Base-by-base conservation (phyloP, 495 filamentous ascomycete genomes). In the Massariosphaeria phaeospora region DNA sequence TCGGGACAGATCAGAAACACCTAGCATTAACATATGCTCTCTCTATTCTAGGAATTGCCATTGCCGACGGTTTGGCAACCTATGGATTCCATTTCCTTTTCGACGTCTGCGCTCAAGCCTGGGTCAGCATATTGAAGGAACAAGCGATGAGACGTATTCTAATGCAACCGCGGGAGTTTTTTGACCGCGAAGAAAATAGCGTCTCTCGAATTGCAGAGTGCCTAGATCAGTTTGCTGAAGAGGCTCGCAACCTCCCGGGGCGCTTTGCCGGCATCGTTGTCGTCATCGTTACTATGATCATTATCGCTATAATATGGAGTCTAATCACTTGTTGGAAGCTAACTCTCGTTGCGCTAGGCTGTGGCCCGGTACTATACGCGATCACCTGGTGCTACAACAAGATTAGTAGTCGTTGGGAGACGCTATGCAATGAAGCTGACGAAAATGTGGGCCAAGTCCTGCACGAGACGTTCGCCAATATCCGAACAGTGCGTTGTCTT, bases 201-300 rank as follows among this genome's bases (percentile, higher is more conserved):
- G 69, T 85, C 1, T 69, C 73, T 5, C 70, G 75, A 26, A 75
- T 98, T 13, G 79, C 73, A 0, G 79, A 86, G 47, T 85, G 79
- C 44, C 77, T 96, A 3, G 88, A 93, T 61, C 78, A 87, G 42
- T 85, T 91, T 62, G 87, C 83, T 1, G 93, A 97, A 68, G 88
- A 95, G 62, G 91, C 91, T 78, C 77, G 84, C 3, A 88, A 89
- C 53, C 66, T 97, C 0, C 71, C 95, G 1, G 84, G 87, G 9
- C 79, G 85, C 34, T 96, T 94, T 63, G 79, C 82, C 5, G 85
- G 82, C 2, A 80, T 83, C 35, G 65, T 84, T 0, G 76, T 90
- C 12, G 79, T 86, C 4, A 80, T 83, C 3, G 62, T 73, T 4
- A 47, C 77, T 9, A 89, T 93, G 75, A 77, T 85, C 13, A 30